These are phyloP conservation scores for Margaritispora aquatica DNA, from an alignment of 495 filamentous ascomycete species.

Conservation along the genomic window DNA sequence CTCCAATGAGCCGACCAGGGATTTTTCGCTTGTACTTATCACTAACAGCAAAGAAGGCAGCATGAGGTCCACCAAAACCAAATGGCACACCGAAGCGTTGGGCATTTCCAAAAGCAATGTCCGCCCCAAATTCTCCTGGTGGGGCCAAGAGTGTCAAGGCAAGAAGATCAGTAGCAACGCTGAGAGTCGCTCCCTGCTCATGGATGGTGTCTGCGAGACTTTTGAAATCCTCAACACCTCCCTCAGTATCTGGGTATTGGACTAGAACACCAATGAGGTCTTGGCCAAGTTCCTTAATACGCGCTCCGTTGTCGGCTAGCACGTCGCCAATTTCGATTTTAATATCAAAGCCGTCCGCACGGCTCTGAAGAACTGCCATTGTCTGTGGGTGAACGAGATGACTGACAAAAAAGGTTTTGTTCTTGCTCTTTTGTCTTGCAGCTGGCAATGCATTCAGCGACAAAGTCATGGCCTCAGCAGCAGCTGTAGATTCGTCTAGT, in stretches of 20 bases:
- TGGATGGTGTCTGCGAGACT: slow-evolving; percentile 72
- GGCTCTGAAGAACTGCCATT: slow-evolving; percentile 74
- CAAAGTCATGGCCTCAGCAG: slow-evolving; percentile 96
- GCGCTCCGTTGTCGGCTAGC: slow-evolving; percentile 50
- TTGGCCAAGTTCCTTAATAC: slow-evolving; percentile 68
- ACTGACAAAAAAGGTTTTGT: slow-evolving; percentile 81
- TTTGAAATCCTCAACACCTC: slow-evolving; percentile 71
- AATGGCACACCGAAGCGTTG: slow-evolving; percentile 92
- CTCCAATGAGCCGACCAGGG: slow-evolving; percentile 84
- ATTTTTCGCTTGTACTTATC: slow-evolving; percentile 97
- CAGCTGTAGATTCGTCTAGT: slow-evolving; percentile 89
- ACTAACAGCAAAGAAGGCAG: slow-evolving; percentile 90
- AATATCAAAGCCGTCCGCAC: slow-evolving; percentile 92
- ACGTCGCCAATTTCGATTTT: slow-evolving; percentile 69
- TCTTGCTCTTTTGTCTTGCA: slow-evolving; percentile 64
- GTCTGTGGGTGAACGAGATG: slow-evolving; percentile 85
- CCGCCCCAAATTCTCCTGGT: slow-evolving; percentile 92
- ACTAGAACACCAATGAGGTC: slow-evolving; percentile 87
- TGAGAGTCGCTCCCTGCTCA: slow-evolving; percentile 71
- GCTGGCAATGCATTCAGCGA: slow-evolving; percentile 71
- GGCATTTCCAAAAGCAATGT: slow-evolving; percentile 95
- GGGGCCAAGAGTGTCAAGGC: slow-evolving; percentile 87
- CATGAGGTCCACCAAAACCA: slow-evolving; percentile 92
- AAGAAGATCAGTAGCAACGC: slow-evolving; percentile 86
- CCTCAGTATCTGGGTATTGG: slow-evolving; percentile 92